phyloP scores from a whole-genome alignment of 129 eudicot species.

The Tagetes patula region DNA sequence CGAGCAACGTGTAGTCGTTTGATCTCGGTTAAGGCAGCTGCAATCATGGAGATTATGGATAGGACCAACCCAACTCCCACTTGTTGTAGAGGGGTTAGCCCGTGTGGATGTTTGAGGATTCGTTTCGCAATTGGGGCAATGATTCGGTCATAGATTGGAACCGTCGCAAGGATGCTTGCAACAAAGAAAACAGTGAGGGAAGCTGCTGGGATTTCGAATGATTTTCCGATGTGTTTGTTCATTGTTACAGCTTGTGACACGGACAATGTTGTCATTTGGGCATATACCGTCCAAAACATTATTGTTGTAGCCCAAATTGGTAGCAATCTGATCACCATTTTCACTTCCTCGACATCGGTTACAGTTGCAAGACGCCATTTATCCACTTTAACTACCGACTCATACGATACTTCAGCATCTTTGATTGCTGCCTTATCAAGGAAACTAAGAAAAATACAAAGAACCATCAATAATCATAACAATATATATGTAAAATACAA shows the following conservation, averaged over 20 bases:
- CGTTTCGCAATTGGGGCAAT: conserved; percentile 51
- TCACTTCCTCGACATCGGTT: conserved; percentile 87
- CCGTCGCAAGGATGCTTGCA: conserved; percentile 57
- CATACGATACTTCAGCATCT: conserved; percentile 35
- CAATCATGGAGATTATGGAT: conserved; percentile 60
- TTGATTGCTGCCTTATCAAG: conserved; percentile 90
- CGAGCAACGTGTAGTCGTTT: conserved; percentile 50
- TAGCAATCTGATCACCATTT: conserved; percentile 63
- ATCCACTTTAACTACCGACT: conserved; percentile 20
- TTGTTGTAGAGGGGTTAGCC: conserved; percentile 67
- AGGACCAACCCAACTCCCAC: conserved; percentile 59
- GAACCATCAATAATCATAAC: not conserved
- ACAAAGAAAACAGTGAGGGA: conserved; percentile 80
- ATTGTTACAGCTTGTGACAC: conserved; percentile 79
- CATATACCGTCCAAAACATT: conserved; percentile 79
- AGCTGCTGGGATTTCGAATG: conserved; percentile 78
- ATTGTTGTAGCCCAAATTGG: conserved; percentile 85
- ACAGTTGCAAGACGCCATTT: conserved; percentile 70
- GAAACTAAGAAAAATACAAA: conserved; percentile 45
- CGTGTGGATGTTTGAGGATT: conserved; percentile 56
- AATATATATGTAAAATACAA: not conserved
- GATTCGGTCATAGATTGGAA: conserved; percentile 60
- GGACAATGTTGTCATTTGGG: conserved; percentile 86
- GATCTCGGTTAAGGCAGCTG: conserved; percentile 64
- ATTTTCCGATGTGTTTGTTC: conserved; percentile 65